Evolutionary conservation across 139 green algal species (phyloP).

Genomic region (Diplosphaera chodatii): DNA sequence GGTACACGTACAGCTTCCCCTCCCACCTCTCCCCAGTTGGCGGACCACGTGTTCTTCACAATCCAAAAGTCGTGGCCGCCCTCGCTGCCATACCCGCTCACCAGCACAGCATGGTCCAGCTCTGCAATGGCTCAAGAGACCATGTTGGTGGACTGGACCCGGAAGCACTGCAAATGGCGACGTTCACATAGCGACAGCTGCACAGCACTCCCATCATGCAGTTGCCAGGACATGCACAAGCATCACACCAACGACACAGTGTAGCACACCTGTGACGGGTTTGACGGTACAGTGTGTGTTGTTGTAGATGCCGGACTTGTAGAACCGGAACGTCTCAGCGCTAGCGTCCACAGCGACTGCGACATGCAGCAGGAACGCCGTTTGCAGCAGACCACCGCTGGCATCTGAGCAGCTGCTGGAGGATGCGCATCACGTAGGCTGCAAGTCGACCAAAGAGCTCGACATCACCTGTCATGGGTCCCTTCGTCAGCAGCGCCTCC

Average conservation of each 20-base stretch:
- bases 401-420: too few species aligned
- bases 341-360: slow-evolving; percentile 39
- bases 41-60: slow-evolving; percentile 49
- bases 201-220: too few species aligned
- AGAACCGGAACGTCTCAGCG: slow-evolving; percentile 9
- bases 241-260: too few species aligned
- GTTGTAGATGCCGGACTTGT: slow-evolving; percentile 28
- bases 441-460: too few species aligned
- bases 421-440: too few species aligned
- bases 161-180: neutral
- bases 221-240: too few species aligned
- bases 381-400: too few species aligned
- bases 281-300: slow-evolving; percentile 16
- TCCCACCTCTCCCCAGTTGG: slow-evolving; percentile 12
- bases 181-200: neutral
- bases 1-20: neutral
- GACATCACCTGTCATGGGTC: slow-evolving; percentile 23
- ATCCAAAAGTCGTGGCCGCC: slow-evolving; percentile 41
- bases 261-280: neutral
- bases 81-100: slow-evolving; percentile 32
- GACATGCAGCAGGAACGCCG: too few species aligned
- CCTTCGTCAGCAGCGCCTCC: slow-evolving; percentile 37
- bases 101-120: slow-evolving; percentile 54
- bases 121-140: neutral
- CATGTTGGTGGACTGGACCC: neutral